Conservation (phyloP, 495 filamentous ascomycete genomes). For the Neurospora sp. region DNA sequence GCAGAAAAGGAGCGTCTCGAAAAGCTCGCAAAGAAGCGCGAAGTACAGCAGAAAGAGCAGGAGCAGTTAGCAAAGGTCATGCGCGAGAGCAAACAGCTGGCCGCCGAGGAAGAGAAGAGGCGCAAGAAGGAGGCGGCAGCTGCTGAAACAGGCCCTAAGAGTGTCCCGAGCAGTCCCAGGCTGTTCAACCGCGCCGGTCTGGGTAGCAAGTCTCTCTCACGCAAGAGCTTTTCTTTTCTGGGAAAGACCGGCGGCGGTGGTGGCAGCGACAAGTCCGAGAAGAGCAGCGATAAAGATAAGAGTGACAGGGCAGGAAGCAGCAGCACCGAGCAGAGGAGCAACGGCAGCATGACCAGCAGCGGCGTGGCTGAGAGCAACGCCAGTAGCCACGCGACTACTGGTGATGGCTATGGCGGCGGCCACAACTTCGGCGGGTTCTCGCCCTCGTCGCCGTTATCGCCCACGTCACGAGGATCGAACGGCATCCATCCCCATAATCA, state of each 20-base stretch:
- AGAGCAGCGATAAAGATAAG: conserved; percentile 22
- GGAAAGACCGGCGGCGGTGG: conserved; percentile 13
- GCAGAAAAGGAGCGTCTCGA: conserved; percentile 41
- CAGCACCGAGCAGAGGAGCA: conserved; percentile 9
- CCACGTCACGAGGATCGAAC: not conserved
- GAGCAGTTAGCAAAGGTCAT: conserved; percentile 30
- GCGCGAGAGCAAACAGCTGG: conserved; percentile 33
- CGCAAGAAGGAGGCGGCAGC: conserved; percentile 22
- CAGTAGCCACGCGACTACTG: not conserved
- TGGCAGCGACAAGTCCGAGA: conserved; percentile 17
- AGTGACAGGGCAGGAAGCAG: conserved; percentile 6
- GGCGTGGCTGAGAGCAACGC: not conserved
- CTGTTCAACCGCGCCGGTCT: conserved; percentile 29
- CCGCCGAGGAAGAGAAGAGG: conserved; percentile 28
- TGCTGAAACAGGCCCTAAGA: not conserved
- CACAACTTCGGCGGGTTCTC: not conserved
- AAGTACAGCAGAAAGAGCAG: conserved; percentile 26
- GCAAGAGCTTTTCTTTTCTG: conserved; percentile 40
- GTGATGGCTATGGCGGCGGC: not conserved
- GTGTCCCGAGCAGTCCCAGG: conserved; percentile 15
- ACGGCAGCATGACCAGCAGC: conserved; percentile 5
- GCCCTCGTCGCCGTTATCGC: not conserved
- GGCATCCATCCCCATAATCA: not conserved
- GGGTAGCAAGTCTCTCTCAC: conserved; percentile 35
- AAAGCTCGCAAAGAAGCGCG: conserved; percentile 19